Conservation (phyloP, 345 rosid species). For the Draba incana region DNA sequence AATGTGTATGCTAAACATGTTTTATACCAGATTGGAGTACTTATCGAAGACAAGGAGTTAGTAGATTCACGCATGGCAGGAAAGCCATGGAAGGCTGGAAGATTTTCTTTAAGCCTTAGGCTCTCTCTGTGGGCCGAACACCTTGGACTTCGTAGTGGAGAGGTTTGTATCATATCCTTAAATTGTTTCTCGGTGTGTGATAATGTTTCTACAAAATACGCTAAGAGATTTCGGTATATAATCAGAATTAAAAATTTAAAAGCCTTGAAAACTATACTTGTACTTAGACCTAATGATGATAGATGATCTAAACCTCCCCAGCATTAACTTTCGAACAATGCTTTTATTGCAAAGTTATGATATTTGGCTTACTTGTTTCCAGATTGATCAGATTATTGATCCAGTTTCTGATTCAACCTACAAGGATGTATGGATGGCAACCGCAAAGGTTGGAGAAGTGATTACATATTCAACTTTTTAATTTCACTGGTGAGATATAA, state of each 20-base stretch:
- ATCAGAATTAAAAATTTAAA: slow-evolving; percentile 17
- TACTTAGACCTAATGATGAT: slow-evolving; percentile 1
- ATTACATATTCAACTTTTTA: background rate
- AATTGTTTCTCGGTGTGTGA: background rate
- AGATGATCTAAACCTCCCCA: slow-evolving; percentile 14
- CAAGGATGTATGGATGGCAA: slow-evolving; percentile 81
- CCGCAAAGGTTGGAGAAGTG: slow-evolving; percentile 70
- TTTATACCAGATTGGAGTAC: slow-evolving; percentile 73
- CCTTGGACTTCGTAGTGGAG: slow-evolving; percentile 77
- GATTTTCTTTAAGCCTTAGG: slow-evolving; percentile 78
- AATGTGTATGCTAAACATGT: no score
- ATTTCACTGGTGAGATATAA: slow-evolving; percentile 24
- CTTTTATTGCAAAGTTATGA: background rate
- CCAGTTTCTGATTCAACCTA: slow-evolving; percentile 87
- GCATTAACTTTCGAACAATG: slow-evolving; percentile 11
- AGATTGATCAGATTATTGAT: slow-evolving; percentile 74
- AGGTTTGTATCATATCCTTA: slow-evolving; percentile 54
- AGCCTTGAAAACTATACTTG: slow-evolving; percentile 16
- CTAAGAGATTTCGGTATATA: background rate
- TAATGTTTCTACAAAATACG: background rate
- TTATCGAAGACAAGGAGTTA: slow-evolving; percentile 87
- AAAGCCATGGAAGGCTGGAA: slow-evolving; percentile 96
- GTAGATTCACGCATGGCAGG: slow-evolving; percentile 92
- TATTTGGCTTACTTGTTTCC: slow-evolving; percentile 34
- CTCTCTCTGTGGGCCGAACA: slow-evolving; percentile 96